These are phyloP conservation scores for Trichoderma atroviride DNA, from an alignment of 2,329 filamentous ascomycete species.

Conservation along the genomic window DNA sequence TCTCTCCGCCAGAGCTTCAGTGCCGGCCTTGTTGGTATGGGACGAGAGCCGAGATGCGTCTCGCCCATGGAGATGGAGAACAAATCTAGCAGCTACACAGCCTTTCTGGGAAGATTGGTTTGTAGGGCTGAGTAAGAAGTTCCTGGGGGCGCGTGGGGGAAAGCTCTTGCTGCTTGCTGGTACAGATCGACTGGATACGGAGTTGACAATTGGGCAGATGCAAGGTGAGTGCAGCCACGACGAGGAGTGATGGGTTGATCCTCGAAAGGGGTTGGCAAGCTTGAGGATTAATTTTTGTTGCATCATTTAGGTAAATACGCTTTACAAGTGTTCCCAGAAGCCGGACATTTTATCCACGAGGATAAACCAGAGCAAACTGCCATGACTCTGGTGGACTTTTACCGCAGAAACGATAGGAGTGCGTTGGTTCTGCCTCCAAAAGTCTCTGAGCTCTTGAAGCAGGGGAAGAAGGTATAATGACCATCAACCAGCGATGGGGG, in stretches of 20 bases:
- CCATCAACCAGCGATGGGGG: too few relatives aligned
- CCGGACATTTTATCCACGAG: conserved; percentile 96
- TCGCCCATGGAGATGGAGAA: conserved; percentile 78
- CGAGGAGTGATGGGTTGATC: neutral
- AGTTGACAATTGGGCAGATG: conserved; percentile 95
- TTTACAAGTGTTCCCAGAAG: conserved; percentile 89
- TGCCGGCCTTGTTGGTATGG: conserved; percentile 73
- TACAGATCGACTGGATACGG: conserved; percentile 86
- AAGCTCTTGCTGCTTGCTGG: conserved; percentile 85
- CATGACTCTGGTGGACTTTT: conserved; percentile 83
- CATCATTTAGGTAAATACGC: conserved; percentile 77
- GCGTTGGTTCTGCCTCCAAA: conserved; percentile 88
- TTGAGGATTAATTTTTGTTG: neutral
- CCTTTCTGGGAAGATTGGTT: conserved; percentile 97
- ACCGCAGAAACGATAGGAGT: conserved; percentile 84
- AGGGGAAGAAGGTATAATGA: conserved; percentile 60
- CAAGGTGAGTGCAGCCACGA: conserved; percentile 62
- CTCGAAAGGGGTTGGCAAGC: neutral
- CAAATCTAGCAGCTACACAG: conserved; percentile 79
- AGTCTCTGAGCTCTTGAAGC: conserved; percentile 71
- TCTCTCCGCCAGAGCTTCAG: conserved; percentile 81
- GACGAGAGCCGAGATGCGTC: conserved; percentile 43
- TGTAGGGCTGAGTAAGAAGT: conserved; percentile 82
- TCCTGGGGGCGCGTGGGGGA: conserved; percentile 76
- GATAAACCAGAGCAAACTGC: conserved; percentile 91